Base-by-base conservation (phyloP, 768 basidiomycete genomes). In the Pulveroboletus sp. region DNA sequence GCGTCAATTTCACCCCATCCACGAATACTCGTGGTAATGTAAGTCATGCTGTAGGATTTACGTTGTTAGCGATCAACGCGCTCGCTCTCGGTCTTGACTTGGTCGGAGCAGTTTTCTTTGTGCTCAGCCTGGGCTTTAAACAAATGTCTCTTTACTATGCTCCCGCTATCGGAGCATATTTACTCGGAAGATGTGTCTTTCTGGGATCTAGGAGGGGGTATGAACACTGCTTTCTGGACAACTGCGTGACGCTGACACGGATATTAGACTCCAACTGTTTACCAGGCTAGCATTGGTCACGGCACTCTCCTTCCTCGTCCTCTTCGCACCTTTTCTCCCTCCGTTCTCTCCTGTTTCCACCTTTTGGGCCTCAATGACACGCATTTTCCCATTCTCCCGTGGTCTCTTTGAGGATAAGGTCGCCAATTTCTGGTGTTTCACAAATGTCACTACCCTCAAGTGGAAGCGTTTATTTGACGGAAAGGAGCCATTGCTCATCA, bases 111-210 rank as follows among this genome's bases (percentile, higher is more conserved):
- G 63, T 89, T 14, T 81, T 74, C 50, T 95, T 97, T 57, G 86
- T 91, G 6, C 71, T 84, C n/a, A 87, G 88, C 55, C 76, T 98
- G 17, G 80, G 86, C 4, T 94, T 95, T 76, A 96, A 96, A 68
- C 94, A 97, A 63, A 96, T 97, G 93, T 86, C 90, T 3, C 72
- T 96, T 26, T 95, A 96, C 64, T 98, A 93, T 63, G 86, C 90
- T 0, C 92, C 93, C 2, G 93, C 87, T 0, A 79, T 97, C n/a
- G 93, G 92, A 33, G 81, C 86, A 0, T 97, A 94, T 67, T 73
- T 96, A 6, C 69, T 95, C 3, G 93, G 89, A 5, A 96, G 92
- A 70, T 96, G 95, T 60, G 51, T 95, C 2, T 89, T 82, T 65
- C 73, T 94, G 8, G 91, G 92, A n/a, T 71, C 75, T 26, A 57